Conservation (phyloP, 176 grass and related monocot species). For the Raddia distichophylla region DNA sequence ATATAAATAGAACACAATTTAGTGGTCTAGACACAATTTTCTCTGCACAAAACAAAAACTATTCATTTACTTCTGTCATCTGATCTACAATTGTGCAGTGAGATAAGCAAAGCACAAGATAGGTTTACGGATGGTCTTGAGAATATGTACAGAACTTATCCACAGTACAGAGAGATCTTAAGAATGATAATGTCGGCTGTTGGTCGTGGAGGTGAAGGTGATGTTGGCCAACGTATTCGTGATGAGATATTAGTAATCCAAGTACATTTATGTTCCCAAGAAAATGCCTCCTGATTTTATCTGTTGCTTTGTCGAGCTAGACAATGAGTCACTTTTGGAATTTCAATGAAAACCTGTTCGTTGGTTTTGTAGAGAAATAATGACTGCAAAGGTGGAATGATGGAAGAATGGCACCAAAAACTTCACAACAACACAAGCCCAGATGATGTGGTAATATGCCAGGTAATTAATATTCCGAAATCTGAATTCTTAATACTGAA, state of each 20-base stretch:
- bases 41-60: constrained; percentile 13
- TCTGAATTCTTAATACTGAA: constrained; percentile 12
- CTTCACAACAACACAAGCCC: constrained; percentile 98
- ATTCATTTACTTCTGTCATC: constrained; percentile 4
- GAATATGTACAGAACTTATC: constrained; percentile 78
- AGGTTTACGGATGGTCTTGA: constrained; percentile 82
- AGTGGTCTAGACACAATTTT: not conserved
- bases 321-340: constrained; percentile 17
- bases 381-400: constrained; percentile 94
- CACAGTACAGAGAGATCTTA: constrained; percentile 81
- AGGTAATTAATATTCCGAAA: constrained; percentile 58
- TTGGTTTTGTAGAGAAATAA: constrained; percentile 83
- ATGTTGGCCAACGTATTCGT: constrained; percentile 98
- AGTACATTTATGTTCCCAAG: constrained; percentile 49
- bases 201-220: constrained; percentile 97
- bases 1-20: constrained; percentile 2
- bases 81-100: constrained; percentile 57
- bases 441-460: constrained; percentile 98
- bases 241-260: constrained; percentile 99
- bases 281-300: constrained; percentile 32
- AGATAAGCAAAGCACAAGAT: constrained; percentile 97
- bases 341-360: constrained; percentile 4
- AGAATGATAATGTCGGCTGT: constrained; percentile 91
- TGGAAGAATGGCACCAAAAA: constrained; percentile 99
- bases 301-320: constrained; percentile 27